These are phyloP conservation scores for Diospyros kaki DNA, from an alignment of 148 eudicot genomes.

Conservation along the genomic window DNA sequence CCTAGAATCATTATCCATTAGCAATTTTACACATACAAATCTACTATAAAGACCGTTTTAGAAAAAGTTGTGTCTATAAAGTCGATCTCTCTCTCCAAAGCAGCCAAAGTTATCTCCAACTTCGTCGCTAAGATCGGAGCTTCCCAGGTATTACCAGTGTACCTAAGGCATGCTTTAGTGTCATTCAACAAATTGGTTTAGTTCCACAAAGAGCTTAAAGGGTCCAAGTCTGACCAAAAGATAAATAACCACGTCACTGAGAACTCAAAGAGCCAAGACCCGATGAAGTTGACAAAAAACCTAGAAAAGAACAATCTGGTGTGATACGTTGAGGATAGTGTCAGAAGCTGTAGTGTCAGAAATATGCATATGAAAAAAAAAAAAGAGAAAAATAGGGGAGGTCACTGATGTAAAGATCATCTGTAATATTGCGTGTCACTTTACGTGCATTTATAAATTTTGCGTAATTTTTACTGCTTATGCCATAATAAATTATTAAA, in stretches of 20 bases:
- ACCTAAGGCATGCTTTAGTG: constrained; percentile 46
- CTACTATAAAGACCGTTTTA: constrained; percentile 44
- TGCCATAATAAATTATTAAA: too few relatives aligned
- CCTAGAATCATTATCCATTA: neutral
- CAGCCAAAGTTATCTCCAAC: constrained; percentile 42
- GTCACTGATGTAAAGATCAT: constrained; percentile 12
- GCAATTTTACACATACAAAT: neutral
- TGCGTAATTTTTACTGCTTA: too few relatives aligned
- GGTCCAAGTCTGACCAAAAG: constrained; percentile 4
- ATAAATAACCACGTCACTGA: constrained; percentile 1
- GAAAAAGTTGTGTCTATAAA: constrained; percentile 36
- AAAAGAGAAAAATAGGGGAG: too few relatives aligned
- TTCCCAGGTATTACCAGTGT: constrained; percentile 39
- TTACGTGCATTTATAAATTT: too few relatives aligned
- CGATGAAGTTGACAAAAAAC: too few relatives aligned
- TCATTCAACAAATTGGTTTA: constrained; percentile 40
- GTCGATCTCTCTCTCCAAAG: constrained; percentile 41
- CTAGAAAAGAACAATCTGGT: neutral
- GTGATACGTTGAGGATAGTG: constrained; percentile 4
- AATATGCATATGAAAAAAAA: constrained; percentile 19
- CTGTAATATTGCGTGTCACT: too few relatives aligned
- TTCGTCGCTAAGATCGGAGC: constrained; percentile 52
- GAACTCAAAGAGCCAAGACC: too few relatives aligned
- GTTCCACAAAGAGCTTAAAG: constrained; percentile 36
- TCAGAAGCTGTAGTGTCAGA: constrained; percentile 11